Conservation (phyloP, 164 flowering plant genomes). For the Euptelea pleiosperma region DNA sequence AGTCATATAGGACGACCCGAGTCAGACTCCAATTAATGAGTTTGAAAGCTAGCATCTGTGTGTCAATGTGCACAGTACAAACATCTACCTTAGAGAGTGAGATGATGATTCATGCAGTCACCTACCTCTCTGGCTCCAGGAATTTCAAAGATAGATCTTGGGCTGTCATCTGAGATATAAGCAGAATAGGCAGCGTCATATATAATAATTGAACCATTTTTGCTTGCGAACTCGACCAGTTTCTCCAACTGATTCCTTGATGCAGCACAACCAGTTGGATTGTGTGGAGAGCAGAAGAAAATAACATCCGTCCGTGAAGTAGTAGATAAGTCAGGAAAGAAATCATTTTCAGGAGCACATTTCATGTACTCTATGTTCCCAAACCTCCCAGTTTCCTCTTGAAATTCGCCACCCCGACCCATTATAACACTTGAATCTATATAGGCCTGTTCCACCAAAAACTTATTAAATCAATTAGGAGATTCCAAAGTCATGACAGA, state of each 20-base stretch:
- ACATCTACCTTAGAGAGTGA: background rate
- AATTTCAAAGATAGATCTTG: slow-evolving; percentile 65
- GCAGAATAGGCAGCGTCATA: slow-evolving; percentile 79
- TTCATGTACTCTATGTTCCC: slow-evolving; percentile 70
- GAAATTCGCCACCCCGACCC: slow-evolving; percentile 57
- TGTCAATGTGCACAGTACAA: too few species aligned
- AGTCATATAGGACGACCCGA: too few species aligned
- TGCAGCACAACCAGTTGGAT: slow-evolving; percentile 86
- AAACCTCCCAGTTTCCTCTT: slow-evolving; percentile 46
- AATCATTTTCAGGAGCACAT: slow-evolving; percentile 51
- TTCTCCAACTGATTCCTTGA: slow-evolving; percentile 58
- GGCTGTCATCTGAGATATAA: slow-evolving; percentile 72
- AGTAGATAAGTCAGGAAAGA: slow-evolving; percentile 65
- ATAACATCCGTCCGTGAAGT: slow-evolving; percentile 59
- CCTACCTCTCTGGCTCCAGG: slow-evolving; percentile 83
- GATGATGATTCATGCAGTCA: background rate
- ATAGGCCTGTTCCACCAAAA: slow-evolving; percentile 54
- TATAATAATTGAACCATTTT: slow-evolving; percentile 75
- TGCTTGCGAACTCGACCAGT: slow-evolving; percentile 67
- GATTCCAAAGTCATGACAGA: background rate
- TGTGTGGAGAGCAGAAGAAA: slow-evolving; percentile 93
- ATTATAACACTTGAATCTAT: slow-evolving; percentile 76
- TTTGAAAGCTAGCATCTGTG: too few species aligned
- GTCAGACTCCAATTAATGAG: too few species aligned
- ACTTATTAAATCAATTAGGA: slow-evolving; percentile 4